Evolutionary conservation across 164 flowering plant genomes (phyloP), one percentile per base, ranked within the genome.

Genomic region (Protea cynaroides): DNA sequence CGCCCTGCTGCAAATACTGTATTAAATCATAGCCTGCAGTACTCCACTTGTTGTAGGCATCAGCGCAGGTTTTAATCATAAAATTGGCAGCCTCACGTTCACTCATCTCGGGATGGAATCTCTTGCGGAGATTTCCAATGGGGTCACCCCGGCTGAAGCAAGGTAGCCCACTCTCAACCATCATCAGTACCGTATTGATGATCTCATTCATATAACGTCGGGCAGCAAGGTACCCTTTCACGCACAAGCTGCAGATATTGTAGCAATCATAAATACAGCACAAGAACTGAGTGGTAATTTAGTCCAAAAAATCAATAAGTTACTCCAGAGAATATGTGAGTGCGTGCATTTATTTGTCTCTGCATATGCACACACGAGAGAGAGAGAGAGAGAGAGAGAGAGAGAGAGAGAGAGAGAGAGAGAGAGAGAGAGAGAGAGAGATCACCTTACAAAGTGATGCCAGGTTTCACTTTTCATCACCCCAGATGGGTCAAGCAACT

Each of bases 1-100:
- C 88, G 69, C 99, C 96, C 70, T 94, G 99, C 68, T 94, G 97
- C 64, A 91, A 69, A 72, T 94, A 91, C 68, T 94, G 99, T 62
- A 94, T 94, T 74, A 89, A 72, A 75, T 94, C 99, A 67, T 94
- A 89, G 15, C 97, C 99, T 14, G 99, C 97, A 24, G 99, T 94
- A 11, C 87, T 88, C 97, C 97, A 94, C 72, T 94, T 94, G 80
- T 94, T 89, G 75, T 94, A 94, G 40, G 97, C 97, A 71, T 94
- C 99, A 3, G 78, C 69, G 74, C 99, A 94, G 1, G 82, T 83
- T 18, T 72, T 80, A 58, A 84, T 94, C 97, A 94, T 94, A 72
- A 88, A 94, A 69, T 78, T 86, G 54, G 99, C 99, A 0, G 99
- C 97, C 71, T 94, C 97, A 0, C 97, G 84, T 18, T 94, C 99